Evolutionary conservation across 345 rosid genomes (phyloP).

Genomic region (Crucihimalaya himalaica): DNA sequence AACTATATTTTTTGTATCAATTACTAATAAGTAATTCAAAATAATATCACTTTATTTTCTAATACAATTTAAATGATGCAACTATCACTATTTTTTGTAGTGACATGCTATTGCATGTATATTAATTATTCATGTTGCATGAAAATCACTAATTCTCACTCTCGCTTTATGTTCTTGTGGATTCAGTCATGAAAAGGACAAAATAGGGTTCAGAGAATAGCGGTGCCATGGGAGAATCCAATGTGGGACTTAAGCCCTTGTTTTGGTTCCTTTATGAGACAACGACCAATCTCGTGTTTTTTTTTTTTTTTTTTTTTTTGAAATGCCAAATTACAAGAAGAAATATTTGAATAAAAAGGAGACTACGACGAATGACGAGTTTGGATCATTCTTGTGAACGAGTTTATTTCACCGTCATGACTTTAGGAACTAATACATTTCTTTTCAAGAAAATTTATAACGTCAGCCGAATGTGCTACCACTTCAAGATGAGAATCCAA

Average conservation of each 20-base stretch:
- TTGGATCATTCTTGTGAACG: slow-evolving; percentile 32
- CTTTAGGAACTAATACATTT: background rate
- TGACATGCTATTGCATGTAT: background rate
- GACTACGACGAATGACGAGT: slow-evolving; percentile 11
- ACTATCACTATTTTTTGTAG: no score
- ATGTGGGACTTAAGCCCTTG: slow-evolving; percentile 47
- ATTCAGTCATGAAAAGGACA: slow-evolving; percentile 39
- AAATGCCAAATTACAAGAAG: background rate
- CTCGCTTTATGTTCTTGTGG: slow-evolving; percentile 31
- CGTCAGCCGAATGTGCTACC: background rate
- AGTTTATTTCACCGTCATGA: slow-evolving; percentile 26
- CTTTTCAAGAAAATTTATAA: background rate
- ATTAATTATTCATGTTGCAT: slow-evolving; percentile 23
- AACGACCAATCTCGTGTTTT: slow-evolving; percentile 31
- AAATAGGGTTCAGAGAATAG: slow-evolving; percentile 36
- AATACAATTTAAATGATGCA: no score
- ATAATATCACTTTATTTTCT: no score
- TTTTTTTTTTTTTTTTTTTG: background rate
- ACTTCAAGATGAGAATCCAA: background rate
- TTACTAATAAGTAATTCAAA: no score
- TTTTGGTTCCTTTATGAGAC: slow-evolving; percentile 31
- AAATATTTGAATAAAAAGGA: background rate
- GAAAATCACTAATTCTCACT: slow-evolving; percentile 18
- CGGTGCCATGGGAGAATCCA: slow-evolving; percentile 50
- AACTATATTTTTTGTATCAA: no score